Base-by-base conservation (phyloP, 371 early-diverging fungal species). In the Encephalitozoon romaleae region DNA sequence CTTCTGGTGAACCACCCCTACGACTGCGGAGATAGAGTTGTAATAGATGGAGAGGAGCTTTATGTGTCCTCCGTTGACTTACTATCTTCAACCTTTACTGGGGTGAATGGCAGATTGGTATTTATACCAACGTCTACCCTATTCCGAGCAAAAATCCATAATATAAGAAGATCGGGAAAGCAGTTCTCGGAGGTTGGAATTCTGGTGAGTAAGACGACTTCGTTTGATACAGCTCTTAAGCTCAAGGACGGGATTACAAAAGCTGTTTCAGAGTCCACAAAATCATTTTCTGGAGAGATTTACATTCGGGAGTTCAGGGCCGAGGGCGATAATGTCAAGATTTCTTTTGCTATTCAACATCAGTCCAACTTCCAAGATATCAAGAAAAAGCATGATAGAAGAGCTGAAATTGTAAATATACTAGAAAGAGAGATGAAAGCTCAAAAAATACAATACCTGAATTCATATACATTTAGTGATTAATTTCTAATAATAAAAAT, bases 11-110 rank as follows among this genome's bases (percentile, higher is more conserved):
- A 72, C 39, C 81, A 83, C 71, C 83, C 84, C 1, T 85, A 75
- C 74, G 83, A 84, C 64, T 64, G 65, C 41, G 86, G 86, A 21
- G 86, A 85, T 63, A 74, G 78, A 59, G 74, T 85, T 18, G 34
- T 79, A 3, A 74, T 81, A 18, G 77, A 85, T 54, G 73, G 70
- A 26, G 38, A 76, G 15, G 81, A 81, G 42, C 67, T 78, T 47
- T 53, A 52, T 42, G 86, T 85, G 15, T 30, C 59, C 3, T 68
- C 72, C 15, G 83, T 83, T 52, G 84, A 85, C 55, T 63, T 85
- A 5, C 47, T 85, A 25, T 76, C 75, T 42, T 79, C 81, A 12
- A 78, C 82, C 23, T 84, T 85, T 70, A 53, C 78, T 4, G 78
- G 75, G 42, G 63, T 52, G 28, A 78, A 74, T 42, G 80, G 80